Base-by-base conservation (phyloP, 2,329 filamentous ascomycete species). In the Paraphaeosphaeria minitans region DNA sequence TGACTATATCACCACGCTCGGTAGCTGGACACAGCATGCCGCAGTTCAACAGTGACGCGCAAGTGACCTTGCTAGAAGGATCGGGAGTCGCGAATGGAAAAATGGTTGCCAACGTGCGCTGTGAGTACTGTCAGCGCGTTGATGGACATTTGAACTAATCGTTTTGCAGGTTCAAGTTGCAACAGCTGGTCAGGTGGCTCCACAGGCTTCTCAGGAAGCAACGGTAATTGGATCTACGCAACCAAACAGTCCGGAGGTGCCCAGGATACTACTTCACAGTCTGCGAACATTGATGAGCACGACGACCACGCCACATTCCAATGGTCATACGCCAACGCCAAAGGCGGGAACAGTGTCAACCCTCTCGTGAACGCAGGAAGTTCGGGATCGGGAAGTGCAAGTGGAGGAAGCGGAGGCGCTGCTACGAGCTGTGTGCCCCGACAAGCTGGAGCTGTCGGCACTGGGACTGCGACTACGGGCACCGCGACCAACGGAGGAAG, bases 41-140 rank as follows among this genome's bases (percentile, higher is more conserved):
- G 2, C 60, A 68, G 16, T 70, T 78, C 55, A 79, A 82, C 60
- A 71, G 71, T 3, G 66, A 71, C 27, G 76, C 82, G 1, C 63
- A 82, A 54, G 75, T 84, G 19, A 79, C 78, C 13, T 64, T 87
- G 3, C 76, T 87, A 0, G 82, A 80, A 45, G 84, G 84, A 3
- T 82, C 81, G 3, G 83, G 84, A 2, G 81, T 87, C 4, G 68
- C 73, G 4, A 77, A 83, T 64, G 81, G 81, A 21, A 75, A 78
- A 19, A 84, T 87, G 81, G 79, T 78, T 22, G 85, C 84, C 16
- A 87, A 87, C 66, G 76, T 87, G 22, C 79, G 75, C 63, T 87
- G 85, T 80, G 75, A 60, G 76, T 41, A 21, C 12, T 7, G 2
- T 43, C 12, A 41, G 24, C 12, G 13, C 14, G 46, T 16, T n/a